A percentile compares a stretch with the other conserved stretches of the same genome.
Evolutionary conservation across 495 filamentous ascomycete genomes (phyloP).

Genomic region (Lentithecium fluviatile): DNA sequence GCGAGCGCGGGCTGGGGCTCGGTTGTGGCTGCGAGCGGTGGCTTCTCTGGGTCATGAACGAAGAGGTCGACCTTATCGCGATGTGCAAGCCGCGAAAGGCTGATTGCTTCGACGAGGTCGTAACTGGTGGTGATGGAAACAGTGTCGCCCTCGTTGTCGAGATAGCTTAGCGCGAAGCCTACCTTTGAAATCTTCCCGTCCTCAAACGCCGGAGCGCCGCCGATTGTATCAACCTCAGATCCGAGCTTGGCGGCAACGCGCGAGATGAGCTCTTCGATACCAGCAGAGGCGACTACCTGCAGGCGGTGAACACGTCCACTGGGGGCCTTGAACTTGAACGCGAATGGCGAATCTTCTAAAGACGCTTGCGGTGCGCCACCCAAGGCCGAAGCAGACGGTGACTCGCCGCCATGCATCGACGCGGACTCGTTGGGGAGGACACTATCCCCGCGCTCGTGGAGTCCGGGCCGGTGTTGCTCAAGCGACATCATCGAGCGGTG

Average conservation of each 20-base stretch:
- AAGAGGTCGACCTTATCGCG: slow-evolving; percentile 96
- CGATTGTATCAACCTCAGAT: slow-evolving; percentile 79
- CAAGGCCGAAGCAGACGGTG: slow-evolving; percentile 64
- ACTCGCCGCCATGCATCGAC: slow-evolving; percentile 80
- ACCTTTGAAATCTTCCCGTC: slow-evolving; percentile 74
- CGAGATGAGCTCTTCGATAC: slow-evolving; percentile 76
- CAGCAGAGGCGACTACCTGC: slow-evolving; percentile 76
- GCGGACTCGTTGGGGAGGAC: slow-evolving; percentile 91
- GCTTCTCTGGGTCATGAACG: slow-evolving; percentile 88
- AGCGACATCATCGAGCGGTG: slow-evolving; percentile 75
- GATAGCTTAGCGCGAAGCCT: slow-evolving; percentile 93
- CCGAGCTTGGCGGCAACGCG: slow-evolving; percentile 85
- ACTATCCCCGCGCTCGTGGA: slow-evolving; percentile 68
- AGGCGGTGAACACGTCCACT: slow-evolving; percentile 92
- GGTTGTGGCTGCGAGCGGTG: slow-evolving; percentile 65
- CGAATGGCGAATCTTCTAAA: slow-evolving; percentile 73
- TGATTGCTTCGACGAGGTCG: slow-evolving; percentile 87
- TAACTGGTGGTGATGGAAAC: slow-evolving; percentile 96
- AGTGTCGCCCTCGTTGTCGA: slow-evolving; percentile 96
- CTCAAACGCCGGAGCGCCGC: slow-evolving; percentile 68
- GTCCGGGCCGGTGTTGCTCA: slow-evolving; percentile 59
- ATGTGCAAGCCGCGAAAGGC: slow-evolving; percentile 69
- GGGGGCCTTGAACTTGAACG: slow-evolving; percentile 99
- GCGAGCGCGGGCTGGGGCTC: slow-evolving; percentile 63
- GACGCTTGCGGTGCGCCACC: slow-evolving; percentile 52